Base-by-base conservation (phyloP, 768 basidiomycete species). In the Boletus rubroflammeus region DNA sequence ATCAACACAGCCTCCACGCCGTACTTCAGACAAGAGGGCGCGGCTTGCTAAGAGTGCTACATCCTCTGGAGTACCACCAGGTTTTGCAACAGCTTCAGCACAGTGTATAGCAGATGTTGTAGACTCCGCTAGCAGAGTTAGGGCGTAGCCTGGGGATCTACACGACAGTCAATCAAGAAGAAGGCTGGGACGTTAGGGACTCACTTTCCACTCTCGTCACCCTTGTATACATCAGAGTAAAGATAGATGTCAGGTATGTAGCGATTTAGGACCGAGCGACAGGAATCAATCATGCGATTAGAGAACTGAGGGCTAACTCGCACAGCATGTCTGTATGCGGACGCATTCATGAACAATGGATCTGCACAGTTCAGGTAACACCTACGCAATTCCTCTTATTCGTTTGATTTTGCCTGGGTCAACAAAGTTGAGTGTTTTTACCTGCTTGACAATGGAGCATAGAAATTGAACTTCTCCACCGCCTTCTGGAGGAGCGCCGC, bases 181-280 rank as follows among this genome's bases (percentile, higher is more conserved):
- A 46, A 36, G 26, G 29, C 35, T 34, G 38, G 36, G n/a, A 48
- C 34, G 13, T 28, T 14, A 36, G 13, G 25, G 0, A 74, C 93
- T 57, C 61, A 95, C 95, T 93, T 98, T 71, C 96, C 96, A 60
- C 93, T 94, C 57, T 98, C 97, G 17, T 92, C 90, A 7, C 95
- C 95, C 69, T 97, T 96, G 74, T 97, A 98, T 23, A 98, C 94
- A 59, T 99, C 97, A 4, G 97, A 96, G 69, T 98, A 96, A 36
- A 99, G 83, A 72, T 98, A 98, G 28, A 98, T 94, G 68, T 99
- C 97, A 35, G 97, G 96, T 54, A 98, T 97, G 69, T 90, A 97
- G 5, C 94, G 88, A 69, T 98, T 98, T 41, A 99, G 77, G 23
- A 99, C 79, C 3, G 92, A 94, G 36, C 97, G 85, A 17, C 92